A percentile compares a stretch with the other conserved stretches of the same genome.
Conservation (phyloP, 2,329 filamentous ascomycete species). For the Aureobasidium subglaciale region DNA sequence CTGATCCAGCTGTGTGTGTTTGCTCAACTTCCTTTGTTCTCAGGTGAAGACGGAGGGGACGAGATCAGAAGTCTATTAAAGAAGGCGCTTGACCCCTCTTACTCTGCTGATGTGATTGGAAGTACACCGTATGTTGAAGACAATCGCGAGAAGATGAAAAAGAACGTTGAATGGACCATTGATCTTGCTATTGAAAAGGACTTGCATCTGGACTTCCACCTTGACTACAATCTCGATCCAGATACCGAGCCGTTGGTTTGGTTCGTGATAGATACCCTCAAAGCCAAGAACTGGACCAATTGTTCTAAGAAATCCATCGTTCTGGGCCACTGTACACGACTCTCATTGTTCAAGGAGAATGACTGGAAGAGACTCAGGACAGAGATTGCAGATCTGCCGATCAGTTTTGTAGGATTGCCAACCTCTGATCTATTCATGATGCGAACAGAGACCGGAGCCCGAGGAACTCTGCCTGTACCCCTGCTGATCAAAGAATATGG, state of each 20-base stretch:
- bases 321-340: constrained; percentile 62
- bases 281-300: constrained; percentile 43
- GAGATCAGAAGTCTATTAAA: constrained; percentile 47
- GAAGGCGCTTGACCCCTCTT: constrained; percentile 33
- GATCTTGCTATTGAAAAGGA: constrained; percentile 42
- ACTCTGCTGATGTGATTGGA: constrained; percentile 53
- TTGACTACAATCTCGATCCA: constrained; percentile 60
- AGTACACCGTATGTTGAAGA: constrained; percentile 65
- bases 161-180: constrained; percentile 59
- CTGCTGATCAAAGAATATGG: constrained; percentile 53
- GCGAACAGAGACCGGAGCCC: constrained; percentile 38
- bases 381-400: constrained; percentile 47
- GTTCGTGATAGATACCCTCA: constrained; percentile 47
- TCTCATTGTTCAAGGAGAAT: constrained; percentile 48
- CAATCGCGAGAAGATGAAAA: constrained; percentile 38
- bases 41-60: constrained; percentile 38
- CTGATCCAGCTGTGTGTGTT: constrained; percentile 63
- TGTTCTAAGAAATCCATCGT: constrained; percentile 45
- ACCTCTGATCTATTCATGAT: constrained; percentile 71
- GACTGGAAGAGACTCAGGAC: constrained; percentile 46
- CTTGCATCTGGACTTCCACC: constrained; percentile 61
- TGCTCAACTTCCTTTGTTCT: constrained; percentile 63
- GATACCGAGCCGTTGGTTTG: constrained; percentile 46
- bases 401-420: constrained; percentile 62
- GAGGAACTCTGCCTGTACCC: constrained; percentile 57